Conservation (phyloP, 2,329 filamentous ascomycete species). For the Juglanconis sp. region DNA sequence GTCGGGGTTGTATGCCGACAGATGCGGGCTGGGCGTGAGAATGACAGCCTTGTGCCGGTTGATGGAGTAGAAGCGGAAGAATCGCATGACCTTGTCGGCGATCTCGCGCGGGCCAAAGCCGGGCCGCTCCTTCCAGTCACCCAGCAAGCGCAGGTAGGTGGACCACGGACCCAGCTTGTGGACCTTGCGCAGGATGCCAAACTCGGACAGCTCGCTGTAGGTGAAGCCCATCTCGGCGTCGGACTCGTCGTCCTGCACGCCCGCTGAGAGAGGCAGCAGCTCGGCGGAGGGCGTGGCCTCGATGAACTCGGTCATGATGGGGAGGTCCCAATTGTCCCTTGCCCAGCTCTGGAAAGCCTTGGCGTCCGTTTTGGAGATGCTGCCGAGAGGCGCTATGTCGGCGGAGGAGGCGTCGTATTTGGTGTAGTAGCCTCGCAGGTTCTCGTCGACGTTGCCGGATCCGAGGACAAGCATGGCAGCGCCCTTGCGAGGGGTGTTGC, state of each 20-base stretch:
- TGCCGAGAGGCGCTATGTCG: constrained; percentile 56
- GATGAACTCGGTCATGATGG: constrained; percentile 62
- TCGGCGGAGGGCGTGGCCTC: constrained; percentile 55
- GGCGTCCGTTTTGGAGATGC: constrained; percentile 59
- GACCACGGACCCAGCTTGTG: constrained; percentile 40
- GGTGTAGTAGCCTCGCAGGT: constrained; percentile 52
- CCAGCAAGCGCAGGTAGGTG: constrained; percentile 35
- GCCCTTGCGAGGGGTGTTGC: constrained; percentile 46
- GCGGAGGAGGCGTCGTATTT: constrained; percentile 60
- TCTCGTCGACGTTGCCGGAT: constrained; percentile 60
- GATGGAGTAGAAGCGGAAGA: constrained; percentile 52
- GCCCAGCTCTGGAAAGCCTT: constrained; percentile 63
- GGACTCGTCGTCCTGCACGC: constrained; percentile 37
- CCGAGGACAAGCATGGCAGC: constrained; percentile 61
- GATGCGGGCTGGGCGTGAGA: constrained; percentile 54
- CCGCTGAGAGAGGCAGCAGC: constrained; percentile 39
- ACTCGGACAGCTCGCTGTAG: constrained; percentile 37
- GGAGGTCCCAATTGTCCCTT: constrained; percentile 52
- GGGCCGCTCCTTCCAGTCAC: constrained; percentile 33
- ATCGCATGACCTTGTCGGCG: constrained; percentile 40
- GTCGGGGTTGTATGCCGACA: constrained; percentile 35
- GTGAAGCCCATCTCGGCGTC: constrained; percentile 42
- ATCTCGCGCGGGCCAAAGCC: constrained; percentile 33
- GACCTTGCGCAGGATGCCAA: constrained; percentile 38
- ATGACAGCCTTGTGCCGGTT: constrained; percentile 65